These are phyloP conservation scores for Herpetomonas tarakana DNA, from an alignment of 208 protist species.

Conservation along the genomic window DNA sequence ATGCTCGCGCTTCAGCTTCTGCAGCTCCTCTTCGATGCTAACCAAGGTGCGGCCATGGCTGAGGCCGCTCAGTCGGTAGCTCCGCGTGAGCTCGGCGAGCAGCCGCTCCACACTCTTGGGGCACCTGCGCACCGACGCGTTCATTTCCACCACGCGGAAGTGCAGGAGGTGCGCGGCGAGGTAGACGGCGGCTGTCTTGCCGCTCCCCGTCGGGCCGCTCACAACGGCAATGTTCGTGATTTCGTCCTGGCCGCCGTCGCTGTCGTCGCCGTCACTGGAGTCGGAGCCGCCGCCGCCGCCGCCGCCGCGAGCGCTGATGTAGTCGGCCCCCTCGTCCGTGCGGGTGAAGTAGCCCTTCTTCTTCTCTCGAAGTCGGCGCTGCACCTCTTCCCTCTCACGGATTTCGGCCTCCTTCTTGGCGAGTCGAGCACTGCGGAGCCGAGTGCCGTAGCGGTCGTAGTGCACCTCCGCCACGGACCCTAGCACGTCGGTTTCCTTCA, in stretches of 20 bases:
- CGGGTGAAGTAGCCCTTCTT: conserved; percentile 70
- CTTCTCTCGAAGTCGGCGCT: conserved; percentile 30
- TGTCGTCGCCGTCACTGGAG: conserved; percentile 14
- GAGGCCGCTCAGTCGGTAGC: conserved; percentile 48
- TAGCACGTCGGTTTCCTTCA: conserved; percentile 27
- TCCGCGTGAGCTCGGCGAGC: conserved; percentile 76
- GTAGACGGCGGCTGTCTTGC: conserved; percentile 83
- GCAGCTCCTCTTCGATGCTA: conserved; percentile 67
- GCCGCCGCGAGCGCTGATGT: conserved; percentile 2
- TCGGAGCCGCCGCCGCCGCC: conserved; percentile 2
- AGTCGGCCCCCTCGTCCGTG: conserved; percentile 9
- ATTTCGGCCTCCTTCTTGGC: conserved; percentile 56
- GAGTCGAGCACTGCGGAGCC: conserved; percentile 70
- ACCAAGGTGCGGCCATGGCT: conserved; percentile 24
- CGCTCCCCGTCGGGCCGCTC: conserved; percentile 57
- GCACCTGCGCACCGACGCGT: conserved; percentile 60
- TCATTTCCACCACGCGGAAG: conserved; percentile 85
- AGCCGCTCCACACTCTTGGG: conserved; percentile 73
- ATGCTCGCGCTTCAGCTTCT: conserved; percentile 59
- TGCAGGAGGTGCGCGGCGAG: conserved; percentile 64
- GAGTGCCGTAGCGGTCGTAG: conserved; percentile 69
- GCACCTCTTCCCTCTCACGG: conserved; percentile 27
- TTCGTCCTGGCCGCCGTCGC: conserved; percentile 30
- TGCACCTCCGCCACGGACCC: conserved; percentile 33
- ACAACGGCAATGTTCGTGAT: conserved; percentile 83